phyloP scores from a whole-genome alignment of 169 alveolate genomes.

The Eimeria sp. region DNA sequence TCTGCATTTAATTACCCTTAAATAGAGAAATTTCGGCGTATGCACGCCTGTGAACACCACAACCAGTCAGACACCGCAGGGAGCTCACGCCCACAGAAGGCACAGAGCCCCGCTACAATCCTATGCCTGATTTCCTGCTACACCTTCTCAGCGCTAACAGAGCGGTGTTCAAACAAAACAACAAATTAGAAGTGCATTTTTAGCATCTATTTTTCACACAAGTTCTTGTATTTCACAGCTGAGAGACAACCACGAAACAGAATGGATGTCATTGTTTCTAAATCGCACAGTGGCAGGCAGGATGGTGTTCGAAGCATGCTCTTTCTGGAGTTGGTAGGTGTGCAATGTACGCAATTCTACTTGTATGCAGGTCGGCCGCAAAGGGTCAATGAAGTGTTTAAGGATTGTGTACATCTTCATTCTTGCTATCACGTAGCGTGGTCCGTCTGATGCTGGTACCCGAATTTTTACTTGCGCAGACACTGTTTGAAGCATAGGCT shows the following conservation, averaged over 20 bases:
- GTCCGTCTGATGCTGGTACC: background rate
- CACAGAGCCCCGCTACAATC: constrained; percentile 14
- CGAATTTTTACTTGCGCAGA: background rate
- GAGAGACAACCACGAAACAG: background rate
- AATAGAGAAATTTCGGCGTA: background rate
- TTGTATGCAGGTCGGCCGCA: background rate
- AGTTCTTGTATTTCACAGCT: background rate
- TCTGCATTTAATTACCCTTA: background rate
- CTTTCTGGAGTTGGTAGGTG: background rate
- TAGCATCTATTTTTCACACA: background rate
- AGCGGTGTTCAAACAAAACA: background rate
- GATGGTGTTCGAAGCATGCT: background rate
- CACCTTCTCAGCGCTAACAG: background rate
- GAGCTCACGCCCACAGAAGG: constrained; percentile 21
- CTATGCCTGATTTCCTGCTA: background rate
- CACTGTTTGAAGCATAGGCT: background rate
- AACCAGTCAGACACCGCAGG: background rate
- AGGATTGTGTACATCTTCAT: too few relatives aligned
- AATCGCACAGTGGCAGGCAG: background rate
- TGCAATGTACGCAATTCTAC: background rate
- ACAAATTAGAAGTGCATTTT: background rate
- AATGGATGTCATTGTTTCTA: background rate
- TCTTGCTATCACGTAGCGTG: background rate
- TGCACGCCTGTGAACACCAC: background rate
- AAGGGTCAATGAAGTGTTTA: background rate